Conservation (phyloP, 495 filamentous ascomycete species). For the Chaetomium fimeti region DNA sequence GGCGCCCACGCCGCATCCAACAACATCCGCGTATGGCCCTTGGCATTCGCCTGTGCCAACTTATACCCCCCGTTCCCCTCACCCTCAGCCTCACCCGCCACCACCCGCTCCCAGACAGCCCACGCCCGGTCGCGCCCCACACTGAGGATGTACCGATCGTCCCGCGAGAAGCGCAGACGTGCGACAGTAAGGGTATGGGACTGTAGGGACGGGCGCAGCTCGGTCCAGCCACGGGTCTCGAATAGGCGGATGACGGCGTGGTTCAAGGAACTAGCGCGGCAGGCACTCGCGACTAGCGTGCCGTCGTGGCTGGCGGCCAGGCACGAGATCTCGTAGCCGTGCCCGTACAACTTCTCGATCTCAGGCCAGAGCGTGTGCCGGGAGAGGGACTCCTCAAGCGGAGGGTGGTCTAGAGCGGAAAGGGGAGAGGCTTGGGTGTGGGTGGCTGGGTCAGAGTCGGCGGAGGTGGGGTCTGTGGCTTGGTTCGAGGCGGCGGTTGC, state of each 20-base stretch:
- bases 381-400: constrained; percentile 83
- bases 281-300: constrained; percentile 81
- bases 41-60: constrained; percentile 63
- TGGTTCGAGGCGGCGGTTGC: neutral
- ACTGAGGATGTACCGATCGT: constrained; percentile 74
- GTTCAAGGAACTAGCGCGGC: constrained; percentile 85
- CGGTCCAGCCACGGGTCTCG: constrained; percentile 80
- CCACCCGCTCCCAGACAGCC: constrained; percentile 65
- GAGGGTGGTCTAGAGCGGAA: constrained; percentile 61
- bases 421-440: constrained; percentile 46
- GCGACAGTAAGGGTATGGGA: constrained; percentile 85
- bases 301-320: constrained; percentile 77
- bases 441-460: constrained; percentile 43
- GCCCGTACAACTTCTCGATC: constrained; percentile 93
- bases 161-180: constrained; percentile 69
- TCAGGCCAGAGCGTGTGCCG: constrained; percentile 95
- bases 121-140: constrained; percentile 91
- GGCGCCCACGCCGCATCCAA: constrained; percentile 82
- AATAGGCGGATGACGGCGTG: constrained; percentile 94
- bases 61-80: constrained; percentile 46
- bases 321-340: constrained; percentile 96
- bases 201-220: constrained; percentile 75
- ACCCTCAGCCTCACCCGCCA: constrained; percentile 30
- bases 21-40: constrained; percentile 90
- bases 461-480: constrained; percentile 32